Evolutionary conservation across 2,329 filamentous ascomycete genomes (phyloP), one percentile per base, ranked within the genome.

Genomic region (Diaporthe sp.): DNA sequence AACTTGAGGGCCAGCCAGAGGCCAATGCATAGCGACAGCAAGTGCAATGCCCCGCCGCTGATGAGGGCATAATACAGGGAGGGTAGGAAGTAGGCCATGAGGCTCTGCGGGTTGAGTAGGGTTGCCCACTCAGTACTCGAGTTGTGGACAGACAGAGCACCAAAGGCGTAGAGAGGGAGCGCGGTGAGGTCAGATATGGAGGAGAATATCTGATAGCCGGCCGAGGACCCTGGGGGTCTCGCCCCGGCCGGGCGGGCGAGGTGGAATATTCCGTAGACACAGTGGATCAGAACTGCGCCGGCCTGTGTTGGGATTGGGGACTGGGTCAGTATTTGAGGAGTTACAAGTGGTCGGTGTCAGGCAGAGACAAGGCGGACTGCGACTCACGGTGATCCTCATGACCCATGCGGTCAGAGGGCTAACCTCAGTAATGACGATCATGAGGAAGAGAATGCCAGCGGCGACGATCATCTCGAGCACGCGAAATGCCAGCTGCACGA

Each of bases 121-220:
- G 94, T 95, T 0, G 86, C 85, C 95, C 96, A 98, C 10, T 78
- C 78, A 1, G 73, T 73, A 49, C 86, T 84, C 49, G 89, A 85
- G 71, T 85, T 86, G 67, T 86, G 83, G 15, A 86, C 85, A 9
- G 86, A 84, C 61, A 90, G 81, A 4, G 86, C 87, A 9, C 89
- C 89, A 77, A 90, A 92, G 9, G 86, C 86, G 80, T 90, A 93
- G 51, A 92, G 84, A 12, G 89, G 87, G 37, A 90, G 79, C 60
- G 90, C 84, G 15, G 85, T 85, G 20, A 91, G 81, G 82, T 98
- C 96, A 57, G 94, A 90, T 58, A 95, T 85, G 15, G 91, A 88
- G 3, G 95, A 92, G 82, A 98, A 98, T 75, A 97, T 85, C 84
- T 97, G 95, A 84, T 98, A 98, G 78, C 95, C 96, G 20, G 95